These are phyloP conservation scores for Gynandropsis gynandra DNA, from an alignment of 345 rosid genomes.

Conservation along the genomic window DNA sequence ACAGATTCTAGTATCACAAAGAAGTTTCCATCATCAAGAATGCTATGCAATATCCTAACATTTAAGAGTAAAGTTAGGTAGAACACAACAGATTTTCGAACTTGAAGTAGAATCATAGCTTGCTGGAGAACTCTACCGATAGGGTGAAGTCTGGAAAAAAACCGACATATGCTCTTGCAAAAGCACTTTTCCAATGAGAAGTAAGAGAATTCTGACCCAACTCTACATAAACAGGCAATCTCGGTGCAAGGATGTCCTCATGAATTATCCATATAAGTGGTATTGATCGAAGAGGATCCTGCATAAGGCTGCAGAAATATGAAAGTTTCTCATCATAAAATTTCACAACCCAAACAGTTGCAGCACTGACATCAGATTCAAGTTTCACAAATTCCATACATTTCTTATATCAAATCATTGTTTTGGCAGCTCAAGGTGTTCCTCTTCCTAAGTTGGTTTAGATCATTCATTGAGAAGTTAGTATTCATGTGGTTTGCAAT, in stretches of 20 bases:
- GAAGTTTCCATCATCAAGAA: slow-evolving; percentile 94
- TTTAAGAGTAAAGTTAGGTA: slow-evolving; percentile 27
- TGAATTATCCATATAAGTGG: slow-evolving; percentile 92
- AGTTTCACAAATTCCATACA: too few relatives aligned
- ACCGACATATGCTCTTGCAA: slow-evolving; percentile 66
- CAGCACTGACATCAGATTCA: too few relatives aligned
- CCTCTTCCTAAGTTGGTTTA: too few relatives aligned
- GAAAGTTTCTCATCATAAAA: slow-evolving; percentile 45
- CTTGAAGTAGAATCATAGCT: slow-evolving; percentile 19
- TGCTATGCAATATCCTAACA: slow-evolving; percentile 81
- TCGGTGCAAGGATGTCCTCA: slow-evolving; percentile 78
- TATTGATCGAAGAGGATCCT: slow-evolving; percentile 87
- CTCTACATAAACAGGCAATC: slow-evolving; percentile 55
- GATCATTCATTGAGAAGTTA: too few relatives aligned
- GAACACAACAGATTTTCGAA: slow-evolving; percentile 22
- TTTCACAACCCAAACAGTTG: slow-evolving; percentile 15
- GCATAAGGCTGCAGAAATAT: slow-evolving; percentile 95
- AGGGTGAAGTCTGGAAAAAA: slow-evolving; percentile 75
- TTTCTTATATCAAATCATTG: too few relatives aligned
- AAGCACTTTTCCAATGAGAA: slow-evolving; percentile 66
- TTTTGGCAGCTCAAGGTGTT: too few relatives aligned
- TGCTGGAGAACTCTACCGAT: slow-evolving; percentile 48
- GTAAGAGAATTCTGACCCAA: slow-evolving; percentile 54
- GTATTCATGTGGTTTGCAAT: too few relatives aligned
- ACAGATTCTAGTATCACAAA: slow-evolving; percentile 92